Conservation (phyloP, 1,284 basidiomycete genomes). For the Cutaneotrichosporon curvatum region DNA sequence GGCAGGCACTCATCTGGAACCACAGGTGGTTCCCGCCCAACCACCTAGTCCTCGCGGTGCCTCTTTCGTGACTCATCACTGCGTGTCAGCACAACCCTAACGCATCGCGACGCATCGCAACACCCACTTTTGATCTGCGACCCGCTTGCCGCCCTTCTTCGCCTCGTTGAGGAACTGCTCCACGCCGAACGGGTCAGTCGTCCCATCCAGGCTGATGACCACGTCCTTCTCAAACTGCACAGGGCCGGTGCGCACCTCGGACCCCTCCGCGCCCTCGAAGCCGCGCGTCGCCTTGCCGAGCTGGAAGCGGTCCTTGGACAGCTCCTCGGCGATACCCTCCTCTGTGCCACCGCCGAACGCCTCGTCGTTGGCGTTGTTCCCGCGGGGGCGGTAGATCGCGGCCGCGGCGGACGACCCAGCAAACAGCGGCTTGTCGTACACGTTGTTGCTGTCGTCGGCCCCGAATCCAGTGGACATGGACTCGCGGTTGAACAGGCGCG, state of each 20-base stretch:
- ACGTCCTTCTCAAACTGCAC: constrained; percentile 99
- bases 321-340: constrained; percentile 79
- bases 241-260: constrained; percentile 76
- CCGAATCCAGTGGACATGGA: constrained; percentile 72
- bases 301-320: constrained; percentile 90
- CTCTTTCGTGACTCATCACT: constrained; percentile 18
- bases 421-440: constrained; percentile 94
- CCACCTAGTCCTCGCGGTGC: constrained; percentile 13
- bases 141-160: constrained; percentile 84
- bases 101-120: too few relatives aligned
- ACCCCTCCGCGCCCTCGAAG: constrained; percentile 64
- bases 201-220: constrained; percentile 41
- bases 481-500: constrained; percentile 94
- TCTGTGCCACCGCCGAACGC: constrained; percentile 89
- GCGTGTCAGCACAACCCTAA: constrained; percentile 5
- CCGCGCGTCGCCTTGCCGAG: constrained; percentile 74
- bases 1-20: too few relatives aligned
- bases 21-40: too few relatives aligned
- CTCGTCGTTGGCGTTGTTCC: constrained; percentile 70
- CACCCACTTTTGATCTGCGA: constrained; percentile 44
- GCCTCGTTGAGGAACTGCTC: constrained; percentile 97
- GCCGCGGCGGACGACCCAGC: constrained; percentile 91
- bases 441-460: constrained; percentile 84
- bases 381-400: constrained; percentile 92
- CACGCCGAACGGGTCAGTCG: constrained; percentile 88